Evolutionary conservation across 495 filamentous ascomycete genomes (phyloP).

Genomic region (Penicillium dipodomyicola): DNA sequence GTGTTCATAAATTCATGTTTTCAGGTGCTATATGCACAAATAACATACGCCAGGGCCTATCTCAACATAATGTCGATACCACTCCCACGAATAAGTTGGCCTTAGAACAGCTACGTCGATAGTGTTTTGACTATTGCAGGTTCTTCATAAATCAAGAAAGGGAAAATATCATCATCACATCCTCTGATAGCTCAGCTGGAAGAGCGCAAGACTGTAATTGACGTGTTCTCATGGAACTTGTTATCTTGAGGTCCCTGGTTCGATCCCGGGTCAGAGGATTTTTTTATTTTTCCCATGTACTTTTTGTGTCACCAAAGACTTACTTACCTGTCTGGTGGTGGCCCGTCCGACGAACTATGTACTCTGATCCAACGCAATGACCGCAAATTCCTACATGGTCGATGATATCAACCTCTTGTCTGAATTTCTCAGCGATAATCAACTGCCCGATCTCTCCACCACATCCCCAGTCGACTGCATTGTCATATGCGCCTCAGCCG

Average conservation of each 20-base stretch:
- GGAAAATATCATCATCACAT: background rate
- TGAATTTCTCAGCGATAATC: conserved; percentile 25
- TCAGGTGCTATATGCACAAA: background rate
- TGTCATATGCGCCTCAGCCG: conserved; percentile 33
- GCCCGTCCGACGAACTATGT: background rate
- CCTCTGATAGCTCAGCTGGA: conserved; percentile 16
- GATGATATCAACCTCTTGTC: conserved; percentile 27
- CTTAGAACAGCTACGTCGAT: too few relatives aligned
- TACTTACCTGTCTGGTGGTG: background rate
- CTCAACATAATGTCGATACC: background rate
- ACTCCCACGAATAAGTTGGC: background rate
- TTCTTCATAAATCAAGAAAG: background rate
- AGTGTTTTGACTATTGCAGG: too few relatives aligned
- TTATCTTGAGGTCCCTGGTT: conserved; percentile 9
- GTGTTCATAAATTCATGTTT: background rate
- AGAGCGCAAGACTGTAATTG: conserved; percentile 17
- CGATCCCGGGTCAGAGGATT: conserved; percentile 10
- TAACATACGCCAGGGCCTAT: background rate
- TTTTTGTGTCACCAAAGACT: background rate
- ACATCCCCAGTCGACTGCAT: conserved; percentile 24
- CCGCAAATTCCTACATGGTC: background rate
- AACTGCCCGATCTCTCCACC: conserved; percentile 8
- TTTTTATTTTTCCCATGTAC: background rate
- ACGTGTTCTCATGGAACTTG: background rate
- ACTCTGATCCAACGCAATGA: conserved; percentile 1